Evolutionary conservation across 305 asterid genomes (phyloP).

Genomic region (Rubia tinctorum): DNA sequence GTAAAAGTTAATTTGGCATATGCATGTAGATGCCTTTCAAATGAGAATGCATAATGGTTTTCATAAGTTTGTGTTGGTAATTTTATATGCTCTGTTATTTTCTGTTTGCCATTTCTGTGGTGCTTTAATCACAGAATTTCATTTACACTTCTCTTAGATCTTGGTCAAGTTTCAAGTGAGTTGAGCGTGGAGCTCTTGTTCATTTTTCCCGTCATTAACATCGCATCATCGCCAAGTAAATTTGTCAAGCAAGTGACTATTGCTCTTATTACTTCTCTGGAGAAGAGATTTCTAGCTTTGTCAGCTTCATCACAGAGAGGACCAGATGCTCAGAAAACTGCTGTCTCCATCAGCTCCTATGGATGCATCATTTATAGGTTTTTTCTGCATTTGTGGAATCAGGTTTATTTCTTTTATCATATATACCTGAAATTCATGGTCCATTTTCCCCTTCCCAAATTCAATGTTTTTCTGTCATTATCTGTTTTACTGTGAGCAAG

Average conservation of each 20-base stretch:
- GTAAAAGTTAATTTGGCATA: background rate
- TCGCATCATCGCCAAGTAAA: constrained; percentile 78
- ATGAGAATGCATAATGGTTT: background rate
- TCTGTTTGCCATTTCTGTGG: background rate
- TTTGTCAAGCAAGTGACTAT: constrained; percentile 64
- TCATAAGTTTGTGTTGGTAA: constrained; percentile 3
- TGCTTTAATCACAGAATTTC: background rate
- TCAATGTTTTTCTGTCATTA: background rate
- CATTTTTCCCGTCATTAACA: constrained; percentile 84
- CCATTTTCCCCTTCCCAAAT: constrained; percentile 4
- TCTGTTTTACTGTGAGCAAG: background rate
- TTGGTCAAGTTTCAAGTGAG: constrained; percentile 39
- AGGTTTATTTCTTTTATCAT: constrained; percentile 50
- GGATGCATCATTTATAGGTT: constrained; percentile 58
- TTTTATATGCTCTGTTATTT: background rate
- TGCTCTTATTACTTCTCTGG: constrained; percentile 59
- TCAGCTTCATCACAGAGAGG: constrained; percentile 38
- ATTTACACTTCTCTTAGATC: background rate
- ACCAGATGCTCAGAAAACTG: constrained; percentile 30
- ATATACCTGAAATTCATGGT: constrained; percentile 19
- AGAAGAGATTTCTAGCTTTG: constrained; percentile 47
- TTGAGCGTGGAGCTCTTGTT: constrained; percentile 70
- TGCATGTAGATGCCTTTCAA: background rate
- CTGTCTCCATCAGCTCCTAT: constrained; percentile 42
- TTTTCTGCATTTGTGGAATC: constrained; percentile 66